Evolutionary conservation across 2,329 filamentous ascomycete species (phyloP).

Genomic region (Phaeoacremonium minimum): DNA sequence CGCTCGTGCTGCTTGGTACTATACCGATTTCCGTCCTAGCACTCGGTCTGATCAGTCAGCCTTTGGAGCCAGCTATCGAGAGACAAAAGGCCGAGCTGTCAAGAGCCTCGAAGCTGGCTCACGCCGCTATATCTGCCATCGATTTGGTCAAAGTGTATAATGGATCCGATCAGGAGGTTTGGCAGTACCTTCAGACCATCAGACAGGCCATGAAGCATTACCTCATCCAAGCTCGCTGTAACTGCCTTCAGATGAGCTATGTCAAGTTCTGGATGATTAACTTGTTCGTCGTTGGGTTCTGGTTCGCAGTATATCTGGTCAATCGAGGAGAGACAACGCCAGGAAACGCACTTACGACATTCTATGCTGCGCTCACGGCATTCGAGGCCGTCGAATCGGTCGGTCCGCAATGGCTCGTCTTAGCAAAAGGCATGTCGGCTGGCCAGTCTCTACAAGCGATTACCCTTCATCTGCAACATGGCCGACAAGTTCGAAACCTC

Average conservation of each 20-base stretch:
- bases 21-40: conserved; percentile 63
- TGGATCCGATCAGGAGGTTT: conserved; percentile 64
- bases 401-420: conserved; percentile 69
- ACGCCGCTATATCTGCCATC: conserved; percentile 67
- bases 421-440: conserved; percentile 77
- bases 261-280: conserved; percentile 69
- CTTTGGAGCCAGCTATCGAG: conserved; percentile 62
- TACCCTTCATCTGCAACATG: conserved; percentile 24
- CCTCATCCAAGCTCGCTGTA: conserved; percentile 62
- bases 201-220: conserved; percentile 59
- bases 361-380: conserved; percentile 75
- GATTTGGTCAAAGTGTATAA: conserved; percentile 87
- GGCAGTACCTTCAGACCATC: conserved; percentile 58
- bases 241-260: conserved; percentile 68
- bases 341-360: conserved; percentile 73
- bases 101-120: conserved; percentile 66
- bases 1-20: conserved; percentile 71
- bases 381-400: conserved; percentile 72
- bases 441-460: conserved; percentile 56
- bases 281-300: conserved; percentile 87
- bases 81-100: conserved; percentile 65
- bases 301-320: conserved; percentile 74
- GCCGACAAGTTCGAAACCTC: conserved; percentile 11
- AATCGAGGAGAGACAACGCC: conserved; percentile 51
- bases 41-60: conserved; percentile 55